Base-by-base conservation (phyloP, 2,329 filamentous ascomycete species). In the Fonsecaea pedrosoi region DNA sequence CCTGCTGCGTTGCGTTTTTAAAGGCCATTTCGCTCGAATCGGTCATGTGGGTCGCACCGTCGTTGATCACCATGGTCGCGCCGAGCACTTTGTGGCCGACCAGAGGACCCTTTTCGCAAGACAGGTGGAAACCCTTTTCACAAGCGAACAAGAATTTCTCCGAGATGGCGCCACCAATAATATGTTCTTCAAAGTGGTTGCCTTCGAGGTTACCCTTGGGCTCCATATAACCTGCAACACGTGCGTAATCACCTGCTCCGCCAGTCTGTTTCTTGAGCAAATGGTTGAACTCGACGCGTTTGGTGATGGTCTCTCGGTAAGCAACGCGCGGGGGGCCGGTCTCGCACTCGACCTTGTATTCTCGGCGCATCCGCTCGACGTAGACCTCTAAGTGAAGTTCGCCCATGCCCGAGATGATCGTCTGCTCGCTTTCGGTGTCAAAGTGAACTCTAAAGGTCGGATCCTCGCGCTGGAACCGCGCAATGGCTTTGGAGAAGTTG, bases 401-500 rank as follows among this genome's bases (percentile, higher is more conserved):
- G 73, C 95, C 95, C 95, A 99, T 99, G 67, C 95, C 95, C 50
- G 92, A 96, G 76, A 99, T 98, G 76, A 99, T 96, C 56, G 94
- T 98, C 83, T 99, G 92, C 77, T 96, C 91, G 71, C 90, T 94
- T 82, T 99, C 95, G 15, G 87, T 81, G 76, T 99, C 95, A 74
- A 97, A 93, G 74, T 92, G 90, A 42, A 99, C 92, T 62, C 95
- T 89, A 87, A 99, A 99, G 12, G 95, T 99, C 3, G 95, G 95
- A 75, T 99, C 95, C 81, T 99, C 95, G 70, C 95, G 91, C 81
- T 97, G 94, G 87, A 99, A 99, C 73, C 95, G 92, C 78, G 94
- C 95, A 89, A 99, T 98, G 73, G 95, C 95, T 83, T 99, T 99
- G 77, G 90, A 94, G 85, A 99, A 99, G 83, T 96, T 95, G 77